These are phyloP conservation scores for Citrus trifoliata DNA, from an alignment of 345 rosid species.

Conservation along the genomic window DNA sequence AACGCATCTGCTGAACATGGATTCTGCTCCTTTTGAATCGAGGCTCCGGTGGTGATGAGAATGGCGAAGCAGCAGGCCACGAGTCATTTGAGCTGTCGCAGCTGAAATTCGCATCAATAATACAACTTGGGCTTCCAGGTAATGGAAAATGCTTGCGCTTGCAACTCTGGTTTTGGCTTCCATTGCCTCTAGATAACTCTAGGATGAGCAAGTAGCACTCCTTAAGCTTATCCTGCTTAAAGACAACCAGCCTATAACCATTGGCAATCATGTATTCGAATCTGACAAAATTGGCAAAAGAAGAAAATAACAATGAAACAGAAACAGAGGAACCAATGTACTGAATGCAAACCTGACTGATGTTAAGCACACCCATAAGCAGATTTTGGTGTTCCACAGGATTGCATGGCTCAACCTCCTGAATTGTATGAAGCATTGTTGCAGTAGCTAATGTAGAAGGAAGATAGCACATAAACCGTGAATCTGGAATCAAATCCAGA, in stretches of 20 bases:
- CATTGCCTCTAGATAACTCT: conserved; percentile 33
- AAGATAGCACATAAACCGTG: conserved; percentile 49
- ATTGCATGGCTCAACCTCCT: conserved; percentile 53
- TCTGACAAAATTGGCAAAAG: not conserved
- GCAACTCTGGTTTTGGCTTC: conserved; percentile 28
- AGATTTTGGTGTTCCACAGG: conserved; percentile 51
- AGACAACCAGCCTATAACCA: not conserved
- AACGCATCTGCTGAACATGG: conserved; percentile 63
- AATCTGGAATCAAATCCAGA: conserved; percentile 53
- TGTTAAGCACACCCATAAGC: conserved; percentile 55
- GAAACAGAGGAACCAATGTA: conserved; percentile 9
- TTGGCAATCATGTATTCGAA: not conserved
- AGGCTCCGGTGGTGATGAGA: conserved; percentile 44
- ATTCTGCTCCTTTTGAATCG: conserved; percentile 59
- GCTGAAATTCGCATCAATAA: conserved; percentile 56
- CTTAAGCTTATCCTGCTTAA: conserved; percentile 52
- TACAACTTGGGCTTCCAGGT: conserved; percentile 56
- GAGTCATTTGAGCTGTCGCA: conserved; percentile 63
- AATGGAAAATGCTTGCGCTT: conserved; percentile 44
- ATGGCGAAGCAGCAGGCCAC: conserved; percentile 47
- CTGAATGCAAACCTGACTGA: conserved; percentile 49
- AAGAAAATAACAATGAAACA: not conserved
- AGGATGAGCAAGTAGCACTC: conserved; percentile 61
- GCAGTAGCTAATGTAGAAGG: conserved; percentile 83
- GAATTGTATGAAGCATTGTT: conserved; percentile 57